A percentile compares a stretch with the other conserved stretches of the same genome.
phyloP scores from a whole-genome alignment of 106 monocot species.

The Apostasia shenzhenica region DNA sequence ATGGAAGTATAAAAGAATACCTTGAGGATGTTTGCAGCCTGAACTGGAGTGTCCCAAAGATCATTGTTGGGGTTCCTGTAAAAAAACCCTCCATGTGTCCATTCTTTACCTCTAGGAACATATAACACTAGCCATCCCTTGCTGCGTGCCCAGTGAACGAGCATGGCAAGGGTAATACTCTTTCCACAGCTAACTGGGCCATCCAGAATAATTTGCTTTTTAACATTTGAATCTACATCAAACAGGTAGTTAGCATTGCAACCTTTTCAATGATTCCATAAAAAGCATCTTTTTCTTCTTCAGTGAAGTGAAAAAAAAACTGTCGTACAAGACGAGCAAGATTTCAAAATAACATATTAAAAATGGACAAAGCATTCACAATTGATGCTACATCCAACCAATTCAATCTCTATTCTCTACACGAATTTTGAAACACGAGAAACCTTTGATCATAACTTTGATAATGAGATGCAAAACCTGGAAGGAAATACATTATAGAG shows the following conservation, averaged over 20 bases:
- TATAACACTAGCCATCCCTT: conserved; percentile 98
- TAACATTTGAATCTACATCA: conserved; percentile 53
- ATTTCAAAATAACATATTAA: neutral
- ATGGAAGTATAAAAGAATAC: conserved; percentile 19
- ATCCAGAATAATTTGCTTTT: conserved; percentile 92
- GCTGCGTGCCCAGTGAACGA: conserved; percentile 94
- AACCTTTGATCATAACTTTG: too few species aligned
- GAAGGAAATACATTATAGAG: too few species aligned
- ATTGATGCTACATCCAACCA: too few species aligned
- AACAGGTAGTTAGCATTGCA: neutral
- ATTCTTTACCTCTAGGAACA: conserved; percentile 89
- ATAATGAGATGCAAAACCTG: too few species aligned
- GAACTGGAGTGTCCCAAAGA: conserved; percentile 87
- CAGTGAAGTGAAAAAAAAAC: neutral
- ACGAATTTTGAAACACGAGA: too few species aligned
- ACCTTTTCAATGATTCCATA: neutral
- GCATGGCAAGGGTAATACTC: conserved; percentile 92
- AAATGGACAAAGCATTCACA: neutral
- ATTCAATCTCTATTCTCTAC: too few species aligned
- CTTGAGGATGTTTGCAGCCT: conserved; percentile 70
- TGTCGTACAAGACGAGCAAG: neutral
- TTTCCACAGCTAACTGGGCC: conserved; percentile 94
- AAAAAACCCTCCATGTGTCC: conserved; percentile 94
- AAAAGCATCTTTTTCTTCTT: neutral
- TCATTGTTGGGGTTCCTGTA: conserved; percentile 69